Conservation (phyloP, 371 early-diverging fungal species). For the Mucor racemosus region DNA sequence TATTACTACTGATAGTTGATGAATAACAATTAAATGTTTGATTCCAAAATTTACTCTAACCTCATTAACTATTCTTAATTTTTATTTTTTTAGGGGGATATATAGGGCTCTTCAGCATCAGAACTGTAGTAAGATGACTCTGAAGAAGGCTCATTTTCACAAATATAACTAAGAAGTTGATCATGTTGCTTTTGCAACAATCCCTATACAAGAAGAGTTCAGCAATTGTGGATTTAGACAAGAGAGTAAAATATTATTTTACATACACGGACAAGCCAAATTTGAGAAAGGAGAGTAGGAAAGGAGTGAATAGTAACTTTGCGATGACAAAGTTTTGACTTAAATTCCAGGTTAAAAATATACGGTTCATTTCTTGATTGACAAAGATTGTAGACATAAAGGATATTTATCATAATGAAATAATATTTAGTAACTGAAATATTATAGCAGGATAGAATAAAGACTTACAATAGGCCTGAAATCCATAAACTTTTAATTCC, state of each 20-base stretch:
- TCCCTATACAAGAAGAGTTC: not conserved
- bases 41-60: no score
- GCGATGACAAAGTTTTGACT: not conserved
- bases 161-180: not conserved
- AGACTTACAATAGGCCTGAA: constrained; percentile 17
- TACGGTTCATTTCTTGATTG: not conserved
- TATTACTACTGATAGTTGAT: no score
- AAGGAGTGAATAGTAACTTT: not conserved
- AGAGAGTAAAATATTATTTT: not conserved
- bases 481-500: constrained; percentile 12
- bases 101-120: not conserved
- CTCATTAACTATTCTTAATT: not conserved
- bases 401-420: not conserved
- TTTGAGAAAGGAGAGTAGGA: not conserved
- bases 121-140: not conserved
- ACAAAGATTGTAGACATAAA: not conserved
- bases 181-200: not conserved
- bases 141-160: not conserved
- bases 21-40: no score
- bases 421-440: not conserved
- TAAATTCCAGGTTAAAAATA: not conserved
- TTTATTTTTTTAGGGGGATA: not conserved
- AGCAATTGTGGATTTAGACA: not conserved
- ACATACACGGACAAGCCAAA: constrained; percentile 2
- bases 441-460: not conserved